Conservation (phyloP, 345 rosid genomes). For the Hibiscus trionum region DNA sequence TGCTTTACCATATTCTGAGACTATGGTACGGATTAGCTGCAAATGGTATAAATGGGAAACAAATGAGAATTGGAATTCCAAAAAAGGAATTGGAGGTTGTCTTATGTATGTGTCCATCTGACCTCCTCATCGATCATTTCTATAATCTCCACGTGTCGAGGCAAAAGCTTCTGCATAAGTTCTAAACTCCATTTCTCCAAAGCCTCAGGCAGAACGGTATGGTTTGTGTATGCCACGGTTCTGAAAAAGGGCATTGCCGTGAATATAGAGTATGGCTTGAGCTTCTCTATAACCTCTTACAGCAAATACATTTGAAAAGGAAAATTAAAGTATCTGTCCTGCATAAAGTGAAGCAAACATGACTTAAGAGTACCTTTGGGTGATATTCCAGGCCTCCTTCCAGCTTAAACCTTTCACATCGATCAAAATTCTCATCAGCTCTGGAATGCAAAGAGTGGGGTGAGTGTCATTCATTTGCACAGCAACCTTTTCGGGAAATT, state of each 20-base stretch:
- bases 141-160: conserved; percentile 75
- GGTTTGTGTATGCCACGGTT: conserved; percentile 84
- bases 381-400: conserved; percentile 70
- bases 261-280: not conserved
- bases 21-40: conserved; percentile 55
- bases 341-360: not conserved
- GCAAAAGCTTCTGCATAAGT: conserved; percentile 66
- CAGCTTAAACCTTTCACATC: conserved; percentile 68
- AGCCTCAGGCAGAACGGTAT: conserved; percentile 82
- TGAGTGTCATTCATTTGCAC: conserved; percentile 84
- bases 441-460: conserved; percentile 76
- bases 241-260: conserved; percentile 24
- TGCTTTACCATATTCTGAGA: conserved; percentile 49
- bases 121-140: conserved; percentile 85
- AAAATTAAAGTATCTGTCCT: not conserved
- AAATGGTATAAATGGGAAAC: conserved; percentile 12
- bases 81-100: not conserved
- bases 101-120: conserved; percentile 11
- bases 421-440: conserved; percentile 65
- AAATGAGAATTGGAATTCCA: conserved; percentile 2
- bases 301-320: not conserved
- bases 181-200: conserved; percentile 87
- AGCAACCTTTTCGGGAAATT: conserved; percentile 73
- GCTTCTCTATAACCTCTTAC: not conserved
- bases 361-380: conserved; percentile 43